Conservation (phyloP, 116 monocot species). For the Dioscorea cayenensis region DNA sequence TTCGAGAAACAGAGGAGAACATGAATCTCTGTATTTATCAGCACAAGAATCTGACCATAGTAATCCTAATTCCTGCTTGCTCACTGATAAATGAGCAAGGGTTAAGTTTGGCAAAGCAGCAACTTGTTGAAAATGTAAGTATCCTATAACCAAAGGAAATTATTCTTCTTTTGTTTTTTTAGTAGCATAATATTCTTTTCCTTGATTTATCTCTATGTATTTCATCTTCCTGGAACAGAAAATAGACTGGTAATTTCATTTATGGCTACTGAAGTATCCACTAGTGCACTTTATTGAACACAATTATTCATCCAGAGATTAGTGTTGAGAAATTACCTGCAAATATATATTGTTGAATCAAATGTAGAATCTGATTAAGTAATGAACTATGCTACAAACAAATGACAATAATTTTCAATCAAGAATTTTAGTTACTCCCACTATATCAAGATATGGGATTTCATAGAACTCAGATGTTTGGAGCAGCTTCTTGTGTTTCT, state of each 20-base stretch:
- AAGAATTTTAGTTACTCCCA: too few relatives aligned
- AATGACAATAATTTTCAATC: too few relatives aligned
- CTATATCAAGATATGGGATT: too few relatives aligned
- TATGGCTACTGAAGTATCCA: too few relatives aligned
- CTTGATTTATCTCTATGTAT: background rate
- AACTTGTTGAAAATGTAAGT: conserved; percentile 89
- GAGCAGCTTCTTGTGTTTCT: too few relatives aligned
- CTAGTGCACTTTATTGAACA: too few relatives aligned
- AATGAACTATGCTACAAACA: too few relatives aligned
- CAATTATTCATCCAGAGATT: too few relatives aligned
- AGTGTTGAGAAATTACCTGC: too few relatives aligned
- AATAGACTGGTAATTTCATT: background rate
- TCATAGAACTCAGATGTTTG: too few relatives aligned
- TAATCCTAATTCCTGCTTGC: conserved; percentile 67
- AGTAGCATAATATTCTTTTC: background rate
- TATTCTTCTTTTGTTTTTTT: background rate
- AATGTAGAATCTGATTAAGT: too few relatives aligned
- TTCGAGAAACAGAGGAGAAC: conserved; percentile 51
- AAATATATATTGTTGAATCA: too few relatives aligned
- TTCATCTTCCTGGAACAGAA: background rate
- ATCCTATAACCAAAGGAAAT: background rate
- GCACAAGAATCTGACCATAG: conserved; percentile 62
- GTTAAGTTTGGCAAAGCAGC: conserved; percentile 54
- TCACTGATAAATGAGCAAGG: conserved; percentile 63
- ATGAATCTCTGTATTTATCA: conserved; percentile 80